Conservation (phyloP, 495 filamentous ascomycete genomes). For the Haplographium delicatum region DNA sequence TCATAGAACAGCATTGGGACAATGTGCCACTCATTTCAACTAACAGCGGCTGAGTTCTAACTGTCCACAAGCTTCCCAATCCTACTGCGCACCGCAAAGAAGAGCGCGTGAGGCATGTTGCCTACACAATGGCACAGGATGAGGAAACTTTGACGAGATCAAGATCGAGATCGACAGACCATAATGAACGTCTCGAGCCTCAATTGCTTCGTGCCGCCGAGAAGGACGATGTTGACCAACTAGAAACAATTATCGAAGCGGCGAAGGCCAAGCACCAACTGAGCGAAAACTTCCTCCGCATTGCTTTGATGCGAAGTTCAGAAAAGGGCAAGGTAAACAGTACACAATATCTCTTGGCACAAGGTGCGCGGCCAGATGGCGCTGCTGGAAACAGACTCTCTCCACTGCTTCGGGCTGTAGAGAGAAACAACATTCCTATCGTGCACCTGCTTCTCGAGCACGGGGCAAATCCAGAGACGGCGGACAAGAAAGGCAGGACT, state of each 20-base stretch:
- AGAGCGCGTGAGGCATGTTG: slow-evolving; percentile 5
- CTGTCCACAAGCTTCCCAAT: no score
- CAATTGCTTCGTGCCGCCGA: slow-evolving; percentile 48
- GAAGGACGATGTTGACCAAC: slow-evolving; percentile 34
- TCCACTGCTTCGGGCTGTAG: slow-evolving; percentile 46
- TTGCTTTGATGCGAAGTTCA: slow-evolving; percentile 44
- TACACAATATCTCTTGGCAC: slow-evolving; percentile 40
- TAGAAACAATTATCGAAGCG: slow-evolving; percentile 34
- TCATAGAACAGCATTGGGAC: no score
- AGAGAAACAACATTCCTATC: slow-evolving; percentile 39
- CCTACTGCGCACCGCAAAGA: no score
- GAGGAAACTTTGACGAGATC: slow-evolving; percentile 25
- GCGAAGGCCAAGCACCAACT: slow-evolving; percentile 40
- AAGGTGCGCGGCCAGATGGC: slow-evolving; percentile 40
- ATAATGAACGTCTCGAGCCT: slow-evolving; percentile 46
- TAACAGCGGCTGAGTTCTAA: no score
- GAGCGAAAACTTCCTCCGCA: slow-evolving; percentile 44
- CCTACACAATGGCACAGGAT: slow-evolving; percentile 1
- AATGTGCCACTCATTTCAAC: no score
- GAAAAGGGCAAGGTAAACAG: slow-evolving; percentile 41
- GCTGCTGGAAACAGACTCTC: slow-evolving; percentile 34
- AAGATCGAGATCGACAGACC: slow-evolving; percentile 37
- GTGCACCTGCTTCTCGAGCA: slow-evolving; percentile 30
- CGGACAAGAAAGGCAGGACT: slow-evolving; percentile 29
- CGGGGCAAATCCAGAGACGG: slow-evolving; percentile 39